These are phyloP conservation scores for Tulasnella sp. DNA, from an alignment of 768 basidiomycete species.

Conservation along the genomic window DNA sequence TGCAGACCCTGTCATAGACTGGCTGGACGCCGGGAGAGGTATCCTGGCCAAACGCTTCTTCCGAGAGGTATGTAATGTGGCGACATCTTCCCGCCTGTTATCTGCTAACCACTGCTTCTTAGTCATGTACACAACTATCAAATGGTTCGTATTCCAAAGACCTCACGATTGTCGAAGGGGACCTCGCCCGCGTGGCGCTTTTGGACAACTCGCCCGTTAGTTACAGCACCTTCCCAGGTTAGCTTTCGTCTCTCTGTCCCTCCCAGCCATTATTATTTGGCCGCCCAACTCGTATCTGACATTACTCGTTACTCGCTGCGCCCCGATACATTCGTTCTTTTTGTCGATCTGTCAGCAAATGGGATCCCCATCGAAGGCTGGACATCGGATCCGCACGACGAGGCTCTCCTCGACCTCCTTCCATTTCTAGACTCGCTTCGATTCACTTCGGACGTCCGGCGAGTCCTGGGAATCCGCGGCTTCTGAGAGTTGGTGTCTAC, in stretches of 20 bases:
- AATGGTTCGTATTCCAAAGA: constrained; percentile 96
- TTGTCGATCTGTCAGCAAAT: constrained; percentile 51
- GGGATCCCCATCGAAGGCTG: constrained; percentile 99
- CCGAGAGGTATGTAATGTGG: constrained; percentile 62
- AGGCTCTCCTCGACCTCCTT: constrained; percentile 88
- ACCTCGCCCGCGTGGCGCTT: constrained; percentile 87
- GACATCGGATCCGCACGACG: constrained; percentile 95
- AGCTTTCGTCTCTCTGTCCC: constrained; percentile 21
- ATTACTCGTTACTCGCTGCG: too few relatives aligned
- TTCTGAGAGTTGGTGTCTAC: too few relatives aligned
- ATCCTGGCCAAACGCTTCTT: constrained; percentile 83
- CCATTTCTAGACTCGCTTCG: constrained; percentile 92
- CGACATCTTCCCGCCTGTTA: neutral
- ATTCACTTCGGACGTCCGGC: constrained; percentile 90
- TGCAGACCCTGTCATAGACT: constrained; percentile 98
- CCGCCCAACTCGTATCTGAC: too few relatives aligned
- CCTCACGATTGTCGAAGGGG: constrained; percentile 72
- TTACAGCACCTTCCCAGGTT: constrained; percentile 88
- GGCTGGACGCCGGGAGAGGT: constrained; percentile 91
- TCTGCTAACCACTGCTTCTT: constrained; percentile 4
- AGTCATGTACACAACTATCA: constrained; percentile 87
- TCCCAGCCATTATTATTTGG: neutral
- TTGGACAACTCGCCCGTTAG: constrained; percentile 93
- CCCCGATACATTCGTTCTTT: constrained; percentile 1
- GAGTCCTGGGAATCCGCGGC: constrained; percentile 61